phyloP scores from a whole-genome alignment of 352 stramenopile genomes.

The Albugo laibachii region DNA sequence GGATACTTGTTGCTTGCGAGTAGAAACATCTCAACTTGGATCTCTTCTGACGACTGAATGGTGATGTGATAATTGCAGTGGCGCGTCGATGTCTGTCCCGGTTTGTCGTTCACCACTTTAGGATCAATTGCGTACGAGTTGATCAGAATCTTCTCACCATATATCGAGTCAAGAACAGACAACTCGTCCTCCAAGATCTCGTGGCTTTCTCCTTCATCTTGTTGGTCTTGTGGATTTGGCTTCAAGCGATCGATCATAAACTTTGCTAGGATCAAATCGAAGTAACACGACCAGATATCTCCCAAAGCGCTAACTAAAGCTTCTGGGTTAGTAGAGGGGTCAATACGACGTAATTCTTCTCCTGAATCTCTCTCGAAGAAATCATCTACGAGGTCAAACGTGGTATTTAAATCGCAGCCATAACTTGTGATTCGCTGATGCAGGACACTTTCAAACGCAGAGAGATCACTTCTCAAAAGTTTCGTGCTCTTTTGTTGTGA shows the following conservation, averaged over 20 bases:
- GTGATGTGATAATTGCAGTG: background rate
- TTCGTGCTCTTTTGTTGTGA: slow-evolving; percentile 2
- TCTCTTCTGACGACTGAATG: slow-evolving; percentile 22
- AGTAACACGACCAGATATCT: slow-evolving; percentile 17
- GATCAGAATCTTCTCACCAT: slow-evolving; percentile 41
- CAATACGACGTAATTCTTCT: too few relatives aligned
- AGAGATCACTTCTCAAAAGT: background rate
- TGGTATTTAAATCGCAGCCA: slow-evolving; percentile 43
- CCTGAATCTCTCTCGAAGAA: slow-evolving; percentile 6
- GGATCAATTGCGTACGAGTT: background rate
- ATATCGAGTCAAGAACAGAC: slow-evolving; percentile 66
- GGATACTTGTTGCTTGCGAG: slow-evolving; percentile 32
- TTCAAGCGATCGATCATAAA: background rate
- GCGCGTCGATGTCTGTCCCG: too few relatives aligned
- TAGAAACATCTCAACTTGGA: slow-evolving; percentile 38
- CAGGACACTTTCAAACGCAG: slow-evolving; percentile 13
- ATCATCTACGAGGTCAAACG: slow-evolving; percentile 21
- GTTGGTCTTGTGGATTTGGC: background rate
- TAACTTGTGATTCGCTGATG: slow-evolving; percentile 61
- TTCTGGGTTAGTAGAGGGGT: background rate
- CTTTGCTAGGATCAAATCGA: slow-evolving; percentile 13
- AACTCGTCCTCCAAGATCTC: slow-evolving; percentile 30
- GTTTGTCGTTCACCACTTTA: too few relatives aligned
- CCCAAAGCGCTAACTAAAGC: slow-evolving; percentile 1
- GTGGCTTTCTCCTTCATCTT: background rate